A percentile compares a stretch with the other conserved stretches of the same genome.
Evolutionary conservation across 2,329 filamentous ascomycete genomes (phyloP).

Genomic region (Talaromyces sp.): DNA sequence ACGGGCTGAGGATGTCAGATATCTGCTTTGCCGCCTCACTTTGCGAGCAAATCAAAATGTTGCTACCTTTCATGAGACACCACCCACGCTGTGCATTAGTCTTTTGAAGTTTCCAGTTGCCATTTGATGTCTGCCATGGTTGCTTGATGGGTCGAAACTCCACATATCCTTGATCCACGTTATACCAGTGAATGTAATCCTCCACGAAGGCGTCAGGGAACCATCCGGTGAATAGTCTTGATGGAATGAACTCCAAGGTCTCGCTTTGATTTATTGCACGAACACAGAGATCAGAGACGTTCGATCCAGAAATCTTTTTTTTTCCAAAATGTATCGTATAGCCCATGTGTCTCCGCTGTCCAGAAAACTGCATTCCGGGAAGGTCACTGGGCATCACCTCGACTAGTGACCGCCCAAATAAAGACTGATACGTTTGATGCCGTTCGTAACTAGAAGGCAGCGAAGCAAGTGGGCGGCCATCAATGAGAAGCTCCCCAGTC

Average conservation of each 20-base stretch:
- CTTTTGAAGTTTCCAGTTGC: background rate
- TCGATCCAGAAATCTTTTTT: background rate
- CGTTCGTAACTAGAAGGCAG: slow-evolving; percentile 28
- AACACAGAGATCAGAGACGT: background rate
- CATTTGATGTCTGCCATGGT: background rate
- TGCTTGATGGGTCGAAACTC: slow-evolving; percentile 6
- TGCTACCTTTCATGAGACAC: slow-evolving; percentile 1
- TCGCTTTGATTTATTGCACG: background rate
- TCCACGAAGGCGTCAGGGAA: slow-evolving; percentile 1
- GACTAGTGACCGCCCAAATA: background rate
- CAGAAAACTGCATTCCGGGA: background rate
- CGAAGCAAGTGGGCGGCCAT: slow-evolving; percentile 29
- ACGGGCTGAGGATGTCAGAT: background rate
- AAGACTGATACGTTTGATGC: slow-evolving; percentile 20
- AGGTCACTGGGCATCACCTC: background rate
- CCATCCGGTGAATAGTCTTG: no score
- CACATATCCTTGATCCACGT: slow-evolving; percentile 1
- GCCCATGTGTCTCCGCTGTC: background rate
- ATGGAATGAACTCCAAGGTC: background rate
- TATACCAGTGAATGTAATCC: slow-evolving; percentile 8
- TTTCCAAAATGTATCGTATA: background rate
- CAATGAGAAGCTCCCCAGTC: slow-evolving; percentile 33
- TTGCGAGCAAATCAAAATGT: background rate
- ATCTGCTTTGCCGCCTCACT: slow-evolving; percentile 5
- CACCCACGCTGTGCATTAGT: background rate